phyloP scores from a whole-genome alignment of 306 rosid genomes.

The Calophaca sinica region DNA sequence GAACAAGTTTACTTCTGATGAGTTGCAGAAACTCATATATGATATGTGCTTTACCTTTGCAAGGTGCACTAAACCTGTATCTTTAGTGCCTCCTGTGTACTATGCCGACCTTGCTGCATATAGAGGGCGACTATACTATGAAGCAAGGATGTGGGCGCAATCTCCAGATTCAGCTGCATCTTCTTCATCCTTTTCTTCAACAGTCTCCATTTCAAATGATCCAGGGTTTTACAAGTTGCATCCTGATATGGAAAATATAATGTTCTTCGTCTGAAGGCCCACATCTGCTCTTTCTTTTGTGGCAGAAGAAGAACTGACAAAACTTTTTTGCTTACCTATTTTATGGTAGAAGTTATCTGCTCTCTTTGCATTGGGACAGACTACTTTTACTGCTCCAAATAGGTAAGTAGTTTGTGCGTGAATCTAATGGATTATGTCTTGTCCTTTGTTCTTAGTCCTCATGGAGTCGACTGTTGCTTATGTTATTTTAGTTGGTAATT shows the following conservation, averaged over 20 bases:
- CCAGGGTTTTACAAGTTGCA: conserved; percentile 57
- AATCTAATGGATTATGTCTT: conserved; percentile 58
- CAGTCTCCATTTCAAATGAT: conserved; percentile 40
- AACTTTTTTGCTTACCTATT: not conserved
- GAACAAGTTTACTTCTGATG: conserved; percentile 65
- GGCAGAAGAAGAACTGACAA: not conserved
- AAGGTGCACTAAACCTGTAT: conserved; percentile 83
- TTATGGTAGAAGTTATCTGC: not conserved
- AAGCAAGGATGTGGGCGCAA: conserved; percentile 47
- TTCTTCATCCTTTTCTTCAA: conserved; percentile 43
- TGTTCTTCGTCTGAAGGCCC: conserved; percentile 66
- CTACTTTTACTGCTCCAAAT: not conserved
- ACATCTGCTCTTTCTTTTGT: not conserved
- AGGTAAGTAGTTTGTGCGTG: conserved; percentile 64
- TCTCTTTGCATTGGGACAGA: conserved; percentile 25
- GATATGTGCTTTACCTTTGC: conserved; percentile 81
- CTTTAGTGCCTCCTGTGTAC: conserved; percentile 83
- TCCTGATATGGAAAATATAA: conserved; percentile 51
- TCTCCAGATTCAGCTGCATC: conserved; percentile 47
- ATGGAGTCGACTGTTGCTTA: not conserved
- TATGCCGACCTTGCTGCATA: conserved; percentile 86
- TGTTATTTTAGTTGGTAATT: not conserved
- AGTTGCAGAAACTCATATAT: conserved; percentile 72
- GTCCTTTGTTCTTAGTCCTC: not conserved
- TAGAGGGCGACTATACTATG: conserved; percentile 71